Percentiles rank a stretch among this genome's conserved stretches.
Conservation (phyloP, 2,329 filamentous ascomycete genomes). For the Fusarium nanum region DNA sequence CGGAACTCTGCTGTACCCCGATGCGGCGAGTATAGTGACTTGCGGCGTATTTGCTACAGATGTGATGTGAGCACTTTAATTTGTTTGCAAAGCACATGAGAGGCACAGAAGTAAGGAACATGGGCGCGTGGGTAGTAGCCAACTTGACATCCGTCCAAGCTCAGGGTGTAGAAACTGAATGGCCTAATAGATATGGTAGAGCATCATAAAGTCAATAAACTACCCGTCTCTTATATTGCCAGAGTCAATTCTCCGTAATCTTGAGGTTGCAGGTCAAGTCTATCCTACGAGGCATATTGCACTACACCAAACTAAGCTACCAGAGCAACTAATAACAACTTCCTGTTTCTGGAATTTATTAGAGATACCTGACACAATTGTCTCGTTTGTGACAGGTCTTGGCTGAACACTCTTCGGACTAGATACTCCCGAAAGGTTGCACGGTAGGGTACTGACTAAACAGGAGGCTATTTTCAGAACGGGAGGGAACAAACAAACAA, state of each 20-base stretch:
- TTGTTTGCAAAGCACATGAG: constrained; percentile 13
- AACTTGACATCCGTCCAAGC: background rate
- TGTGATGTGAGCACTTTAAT: constrained; percentile 13
- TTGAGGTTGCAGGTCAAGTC: background rate
- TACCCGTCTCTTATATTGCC: background rate
- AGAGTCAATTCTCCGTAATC: background rate
- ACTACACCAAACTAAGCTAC: background rate
- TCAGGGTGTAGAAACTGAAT: background rate
- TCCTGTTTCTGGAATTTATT: background rate
- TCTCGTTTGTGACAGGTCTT: background rate
- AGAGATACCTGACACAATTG: background rate
- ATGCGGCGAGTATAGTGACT: constrained; percentile 4
- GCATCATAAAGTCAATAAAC: background rate
- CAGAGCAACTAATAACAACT: background rate
- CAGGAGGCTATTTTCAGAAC: constrained; percentile 1
- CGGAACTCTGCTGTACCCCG: constrained; percentile 11
- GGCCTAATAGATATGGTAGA: background rate
- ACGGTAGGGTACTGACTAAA: background rate
- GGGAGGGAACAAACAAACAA: background rate
- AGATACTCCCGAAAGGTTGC: background rate
- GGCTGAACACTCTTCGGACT: background rate
- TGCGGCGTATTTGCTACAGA: constrained; percentile 6
- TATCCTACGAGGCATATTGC: background rate
- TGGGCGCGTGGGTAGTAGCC: background rate
- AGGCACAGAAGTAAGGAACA: constrained; percentile 14